A percentile compares a stretch with the other conserved stretches of the same genome.
phyloP scores from a whole-genome alignment of 163 green algal species.

The Chlamydomonas reinhardtii region DNA sequence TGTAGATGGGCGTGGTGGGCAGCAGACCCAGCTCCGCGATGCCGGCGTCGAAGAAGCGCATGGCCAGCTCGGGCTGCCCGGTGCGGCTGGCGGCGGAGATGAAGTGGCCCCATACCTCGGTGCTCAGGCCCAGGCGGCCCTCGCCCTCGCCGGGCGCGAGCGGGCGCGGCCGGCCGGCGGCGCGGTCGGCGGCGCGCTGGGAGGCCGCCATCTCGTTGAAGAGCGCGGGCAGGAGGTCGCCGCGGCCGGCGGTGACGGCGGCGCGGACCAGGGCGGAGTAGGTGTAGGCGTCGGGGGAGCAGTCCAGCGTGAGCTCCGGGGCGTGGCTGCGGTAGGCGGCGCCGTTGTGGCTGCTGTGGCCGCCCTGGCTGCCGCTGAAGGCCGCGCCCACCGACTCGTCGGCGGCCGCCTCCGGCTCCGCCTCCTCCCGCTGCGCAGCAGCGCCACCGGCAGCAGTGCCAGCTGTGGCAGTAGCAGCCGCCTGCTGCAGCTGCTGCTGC shows the following conservation, averaged over 20 bases:
- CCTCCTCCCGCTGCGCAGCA: neutral
- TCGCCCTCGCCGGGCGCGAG: neutral
- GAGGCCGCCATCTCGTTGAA: slow-evolving; percentile 52
- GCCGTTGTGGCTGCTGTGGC: too few relatives aligned
- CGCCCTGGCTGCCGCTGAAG: too few relatives aligned
- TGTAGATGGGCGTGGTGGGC: slow-evolving; percentile 36
- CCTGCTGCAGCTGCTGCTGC: neutral
- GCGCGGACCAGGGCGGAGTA: slow-evolving; percentile 52
- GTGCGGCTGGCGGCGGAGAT: slow-evolving; percentile 49
- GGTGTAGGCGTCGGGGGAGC: slow-evolving; percentile 53
- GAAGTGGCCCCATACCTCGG: slow-evolving; percentile 46
- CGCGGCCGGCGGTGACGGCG: slow-evolving; percentile 4
- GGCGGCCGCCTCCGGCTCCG: neutral
- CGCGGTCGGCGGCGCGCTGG: slow-evolving; percentile 30
- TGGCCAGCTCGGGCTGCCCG: slow-evolving; percentile 50
- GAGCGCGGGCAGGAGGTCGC: slow-evolving; percentile 29
- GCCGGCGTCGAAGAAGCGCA: slow-evolving; percentile 41
- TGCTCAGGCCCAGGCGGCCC: neutral
- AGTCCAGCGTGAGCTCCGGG: neutral
- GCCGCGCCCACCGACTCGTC: neutral
- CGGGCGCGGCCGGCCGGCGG: neutral
- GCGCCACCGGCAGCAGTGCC: too few relatives aligned
- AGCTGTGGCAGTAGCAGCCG: too few relatives aligned
- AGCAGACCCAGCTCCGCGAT: neutral
- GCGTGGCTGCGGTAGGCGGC: slow-evolving; percentile 3